Evolutionary conservation across 2,329 filamentous ascomycete genomes (phyloP).

Genomic region (Orbilia brochopaga): DNA sequence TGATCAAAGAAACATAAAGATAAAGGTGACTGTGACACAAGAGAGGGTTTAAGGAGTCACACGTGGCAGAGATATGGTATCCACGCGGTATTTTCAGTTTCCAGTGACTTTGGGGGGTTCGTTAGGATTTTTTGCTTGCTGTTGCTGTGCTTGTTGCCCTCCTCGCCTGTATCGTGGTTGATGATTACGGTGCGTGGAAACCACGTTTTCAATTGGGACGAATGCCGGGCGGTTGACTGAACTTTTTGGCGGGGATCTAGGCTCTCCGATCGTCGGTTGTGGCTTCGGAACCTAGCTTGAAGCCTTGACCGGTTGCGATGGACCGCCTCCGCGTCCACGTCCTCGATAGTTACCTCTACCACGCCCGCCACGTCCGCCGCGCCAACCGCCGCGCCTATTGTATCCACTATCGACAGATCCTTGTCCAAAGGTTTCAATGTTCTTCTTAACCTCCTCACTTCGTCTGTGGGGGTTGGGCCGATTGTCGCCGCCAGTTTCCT

Average conservation of each 20-base stretch:
- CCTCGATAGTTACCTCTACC: slow-evolving; percentile 59
- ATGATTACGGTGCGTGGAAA: background rate
- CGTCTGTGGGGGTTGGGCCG: slow-evolving; percentile 81
- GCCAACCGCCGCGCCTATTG: slow-evolving; percentile 69
- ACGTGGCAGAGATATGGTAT: too few relatives aligned
- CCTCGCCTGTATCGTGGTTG: background rate
- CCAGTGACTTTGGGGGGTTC: background rate
- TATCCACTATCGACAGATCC: slow-evolving; percentile 86
- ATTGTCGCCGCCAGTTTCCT: slow-evolving; percentile 64
- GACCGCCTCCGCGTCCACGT: slow-evolving; percentile 60
- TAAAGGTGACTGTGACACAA: too few relatives aligned
- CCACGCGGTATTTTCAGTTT: too few relatives aligned
- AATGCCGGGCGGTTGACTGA: too few relatives aligned
- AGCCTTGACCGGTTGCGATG: slow-evolving; percentile 54
- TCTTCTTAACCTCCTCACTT: slow-evolving; percentile 89
- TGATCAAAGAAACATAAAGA: too few relatives aligned
- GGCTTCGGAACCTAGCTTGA: slow-evolving; percentile 26
- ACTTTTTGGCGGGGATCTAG: background rate
- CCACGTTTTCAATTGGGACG: too few relatives aligned
- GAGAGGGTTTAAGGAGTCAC: too few relatives aligned
- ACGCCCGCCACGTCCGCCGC: slow-evolving; percentile 76
- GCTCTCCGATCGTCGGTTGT: slow-evolving; percentile 8
- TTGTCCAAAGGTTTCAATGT: slow-evolving; percentile 97
- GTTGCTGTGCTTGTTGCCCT: background rate
- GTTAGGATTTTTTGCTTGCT: background rate